Evolutionary conservation across 192 early-diverging fungal genomes (phyloP), one percentile per base, ranked within the genome.

Genomic region (Coemansia sp.): DNA sequence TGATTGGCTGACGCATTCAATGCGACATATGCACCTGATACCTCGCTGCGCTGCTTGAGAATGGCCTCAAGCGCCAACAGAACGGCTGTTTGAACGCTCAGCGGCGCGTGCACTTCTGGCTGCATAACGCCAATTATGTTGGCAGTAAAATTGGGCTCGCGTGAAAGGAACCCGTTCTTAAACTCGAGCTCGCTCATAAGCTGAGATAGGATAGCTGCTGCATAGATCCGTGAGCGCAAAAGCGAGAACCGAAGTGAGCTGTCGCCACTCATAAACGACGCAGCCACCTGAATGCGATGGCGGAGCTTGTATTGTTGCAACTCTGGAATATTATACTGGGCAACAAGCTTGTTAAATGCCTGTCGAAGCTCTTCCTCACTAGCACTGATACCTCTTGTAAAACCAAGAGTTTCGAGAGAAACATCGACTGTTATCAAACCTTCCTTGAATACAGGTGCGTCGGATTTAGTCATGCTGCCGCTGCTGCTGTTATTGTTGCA

Each of bases 1-100:
- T 98, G 93, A 59, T 93, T 96, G 3, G 92, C 93, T 2, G 92
- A 90, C 2, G 92, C 92, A 55, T 94, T 96, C 49, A 96, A 69
- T 1, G 93, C 91, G 13, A 89, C 84, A 40, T 95, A 79, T 1
- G 95, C 89, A 44, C 93, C 93, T 21, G 78, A 78, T 1, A 92
- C 73, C 54, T 87, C 86, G 34, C 66, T 76, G 40, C 92, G 86
- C 63, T 92, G 85, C 57, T 89, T 87, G 18, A 89, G 83, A 44
- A 99, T 77, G 40, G 83, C 88, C 61, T 98, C 95, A 46, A 98
- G 64, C 14, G 88, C 89, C 61, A 88, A 84, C 13, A 96, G 65
- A 9, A 90, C 87, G 12, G 85, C 87, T 10, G 90, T 88, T 77
- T 94, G 93, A 19, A 94, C 69, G 38, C 81, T 76, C 37, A 83